Base-by-base conservation (phyloP, 805 yeast species). In the Saccharomycopsis fibuligera region DNA sequence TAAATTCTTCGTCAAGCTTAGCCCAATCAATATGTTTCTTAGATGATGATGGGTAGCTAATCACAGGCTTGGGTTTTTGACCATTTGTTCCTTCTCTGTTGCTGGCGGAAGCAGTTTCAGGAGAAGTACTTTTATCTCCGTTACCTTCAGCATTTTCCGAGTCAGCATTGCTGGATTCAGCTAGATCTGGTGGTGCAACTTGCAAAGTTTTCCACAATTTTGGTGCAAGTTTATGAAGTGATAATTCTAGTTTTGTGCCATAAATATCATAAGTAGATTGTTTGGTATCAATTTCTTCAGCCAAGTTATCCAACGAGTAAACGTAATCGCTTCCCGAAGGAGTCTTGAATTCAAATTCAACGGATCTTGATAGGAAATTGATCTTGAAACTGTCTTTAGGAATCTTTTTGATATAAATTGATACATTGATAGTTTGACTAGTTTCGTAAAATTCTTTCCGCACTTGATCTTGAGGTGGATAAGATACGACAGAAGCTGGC, bases 361-460 rank as follows among this genome's bases (percentile, higher is more conserved):
- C 60, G 0, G 75, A 63, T 1, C 56, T 59, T 8, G 61, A 43
- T 1, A 58, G 52, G 50, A 76, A 70, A 0, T 68, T 65, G 4
- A 81, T 69, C 5, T 65, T 61, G 16, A 72, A 58, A 2, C 71
- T 62, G 4, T 76, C 79, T 40, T 70, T 60, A 6, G 83, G 80
- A 16, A 87, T 74, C 36, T 75, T 75, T 53, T 83, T 81, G 42
- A 86, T 78, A 59, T 83, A 91, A 5, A 91, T 65, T 1, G 91
- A 78, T 25, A 90, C 68, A 0, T 81, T 79, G 12, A 89, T 76
- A 2, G 62, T 61, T 0, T 67, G 67, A 8, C 67, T 58, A 14
- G 81, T 72, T 62, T 93, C 96, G 65, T 81, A 91, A 80, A 84
- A 85, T 55, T 85, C 90, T n/a, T 68, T 65, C 57, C 73, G 73